Base-by-base conservation (phyloP, 2,329 filamentous ascomycete genomes). In the Hymenoscyphus fraxineus region DNA sequence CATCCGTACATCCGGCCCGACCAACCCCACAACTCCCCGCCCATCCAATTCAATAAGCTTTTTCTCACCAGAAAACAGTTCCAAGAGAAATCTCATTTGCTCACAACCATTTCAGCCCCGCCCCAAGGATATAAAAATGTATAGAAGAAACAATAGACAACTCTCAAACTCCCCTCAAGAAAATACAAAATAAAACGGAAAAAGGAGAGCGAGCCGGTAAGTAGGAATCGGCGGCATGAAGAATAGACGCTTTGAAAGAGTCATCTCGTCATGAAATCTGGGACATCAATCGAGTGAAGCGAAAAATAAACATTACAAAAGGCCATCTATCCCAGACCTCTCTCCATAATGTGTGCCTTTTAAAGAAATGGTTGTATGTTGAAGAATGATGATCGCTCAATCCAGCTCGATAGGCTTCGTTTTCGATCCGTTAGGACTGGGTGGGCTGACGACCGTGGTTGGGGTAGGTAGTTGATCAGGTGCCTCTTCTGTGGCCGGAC, bases 391-490 rank as follows among this genome's bases (percentile, higher is more conserved):
- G 35, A 16, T 58, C 16, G 27, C 47, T 64, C 55, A 65, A 66
- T 74, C 72, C 58, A 73, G 59, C 51, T 69, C 63, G 41, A 74
- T 71, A 19, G 73, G 73, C 56, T 72, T 73, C 40, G 67, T 68
- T 60, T 73, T 66, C 10, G 63, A 63, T 32, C 70, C 72, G 6
- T 72, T 71, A 32, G 71, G 72, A 54, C 72, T 73, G 15, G 73
- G 73, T n/a, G 73, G 73, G 58, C 72, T 74, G 32, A 75, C 65
- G 10, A 74, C 64, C 35, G 71, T 72, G 13, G 72, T 73, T 7
- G 72, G 71, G 6, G 72, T 72, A 2, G 68, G 64, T 15, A 70
- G 47, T 57, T 66, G 70, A n/a, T 67, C 67, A 22, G 65, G 58
- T 31, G 68, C 67, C 15, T 57, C 63, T 15, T 61, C 59, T 39